Evolutionary conservation across 2,329 filamentous ascomycete species (phyloP).

Genomic region (Xylaria sp.): DNA sequence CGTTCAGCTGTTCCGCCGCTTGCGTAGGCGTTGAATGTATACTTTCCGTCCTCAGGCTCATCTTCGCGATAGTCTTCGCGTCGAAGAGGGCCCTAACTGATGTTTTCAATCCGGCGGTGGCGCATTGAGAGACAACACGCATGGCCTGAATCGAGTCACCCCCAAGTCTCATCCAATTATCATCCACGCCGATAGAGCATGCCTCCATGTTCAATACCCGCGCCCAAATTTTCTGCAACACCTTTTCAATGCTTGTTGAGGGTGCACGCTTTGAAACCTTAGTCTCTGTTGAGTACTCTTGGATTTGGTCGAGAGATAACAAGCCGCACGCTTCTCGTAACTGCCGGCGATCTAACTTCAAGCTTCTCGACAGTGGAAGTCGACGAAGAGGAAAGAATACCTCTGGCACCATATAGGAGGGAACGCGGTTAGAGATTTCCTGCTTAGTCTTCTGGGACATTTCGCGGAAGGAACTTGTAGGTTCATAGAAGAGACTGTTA

Average conservation of each 20-base stretch:
- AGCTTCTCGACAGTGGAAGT: constrained; percentile 38
- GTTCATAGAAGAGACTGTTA: background rate
- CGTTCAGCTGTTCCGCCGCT: background rate
- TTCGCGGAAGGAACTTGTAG: constrained; percentile 15
- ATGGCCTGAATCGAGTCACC: constrained; percentile 54
- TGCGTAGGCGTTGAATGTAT: background rate
- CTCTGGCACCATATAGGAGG: constrained; percentile 45
- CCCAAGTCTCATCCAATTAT: constrained; percentile 40
- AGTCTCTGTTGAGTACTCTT: background rate
- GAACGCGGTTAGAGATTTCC: constrained; percentile 26
- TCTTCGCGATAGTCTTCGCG: constrained; percentile 30
- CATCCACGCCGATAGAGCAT: constrained; percentile 38
- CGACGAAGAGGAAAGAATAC: constrained; percentile 38
- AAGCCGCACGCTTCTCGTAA: constrained; percentile 40
- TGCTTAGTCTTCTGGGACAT: background rate
- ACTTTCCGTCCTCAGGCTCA: constrained; percentile 41
- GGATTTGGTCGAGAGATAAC: constrained; percentile 6
- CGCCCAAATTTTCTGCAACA: constrained; percentile 44
- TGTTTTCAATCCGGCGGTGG: constrained; percentile 38
- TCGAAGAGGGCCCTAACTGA: constrained; percentile 33
- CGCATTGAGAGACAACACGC: constrained; percentile 47
- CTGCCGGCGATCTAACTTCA: constrained; percentile 41
- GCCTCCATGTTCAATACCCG: constrained; percentile 46
- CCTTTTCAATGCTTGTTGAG: constrained; percentile 4
- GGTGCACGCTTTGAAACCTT: constrained; percentile 1